Evolutionary conservation across 768 basidiomycete species (phyloP).

Genomic region (Pleurotus ostreatus): DNA sequence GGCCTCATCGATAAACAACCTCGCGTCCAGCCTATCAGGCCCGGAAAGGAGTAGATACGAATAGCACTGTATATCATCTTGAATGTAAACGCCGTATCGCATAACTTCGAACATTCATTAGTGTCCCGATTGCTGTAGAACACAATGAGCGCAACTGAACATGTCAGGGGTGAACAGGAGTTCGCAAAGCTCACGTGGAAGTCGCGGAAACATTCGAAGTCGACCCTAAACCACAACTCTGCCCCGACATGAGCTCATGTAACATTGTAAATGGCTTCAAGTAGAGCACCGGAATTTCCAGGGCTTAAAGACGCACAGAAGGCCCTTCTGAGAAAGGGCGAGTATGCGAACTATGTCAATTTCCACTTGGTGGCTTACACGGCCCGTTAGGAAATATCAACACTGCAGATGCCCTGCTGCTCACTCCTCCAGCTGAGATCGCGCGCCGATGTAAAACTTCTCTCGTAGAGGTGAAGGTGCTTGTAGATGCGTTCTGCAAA

Average conservation of each 20-base stretch:
- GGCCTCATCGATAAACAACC: not conserved
- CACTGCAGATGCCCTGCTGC: conserved; percentile 45
- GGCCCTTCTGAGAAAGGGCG: not conserved
- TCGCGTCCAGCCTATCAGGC: not conserved
- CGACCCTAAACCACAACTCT: too few relatives aligned
- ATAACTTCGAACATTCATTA: too few relatives aligned
- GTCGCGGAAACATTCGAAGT: too few relatives aligned
- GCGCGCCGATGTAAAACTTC: conserved; percentile 53
- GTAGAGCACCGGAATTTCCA: not conserved
- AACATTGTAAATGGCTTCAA: not conserved
- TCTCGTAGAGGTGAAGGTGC: conserved; percentile 41
- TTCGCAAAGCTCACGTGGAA: too few relatives aligned
- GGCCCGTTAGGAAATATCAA: conserved; percentile 41
- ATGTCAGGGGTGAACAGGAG: too few relatives aligned
- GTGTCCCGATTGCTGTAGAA: too few relatives aligned
- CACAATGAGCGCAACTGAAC: too few relatives aligned
- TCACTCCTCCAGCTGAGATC: conserved; percentile 45
- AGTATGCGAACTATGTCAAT: not conserved
- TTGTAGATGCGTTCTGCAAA: conserved; percentile 47
- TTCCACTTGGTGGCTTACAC: not conserved
- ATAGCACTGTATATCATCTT: too few relatives aligned
- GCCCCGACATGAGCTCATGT: too few relatives aligned
- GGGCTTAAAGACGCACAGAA: not conserved
- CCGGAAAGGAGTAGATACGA: too few relatives aligned
- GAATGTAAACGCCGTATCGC: too few relatives aligned